Percentiles rank a stretch among this genome's conserved stretches.
Conservation (phyloP, 768 basidiomycete genomes). For the Suillus paluster region DNA sequence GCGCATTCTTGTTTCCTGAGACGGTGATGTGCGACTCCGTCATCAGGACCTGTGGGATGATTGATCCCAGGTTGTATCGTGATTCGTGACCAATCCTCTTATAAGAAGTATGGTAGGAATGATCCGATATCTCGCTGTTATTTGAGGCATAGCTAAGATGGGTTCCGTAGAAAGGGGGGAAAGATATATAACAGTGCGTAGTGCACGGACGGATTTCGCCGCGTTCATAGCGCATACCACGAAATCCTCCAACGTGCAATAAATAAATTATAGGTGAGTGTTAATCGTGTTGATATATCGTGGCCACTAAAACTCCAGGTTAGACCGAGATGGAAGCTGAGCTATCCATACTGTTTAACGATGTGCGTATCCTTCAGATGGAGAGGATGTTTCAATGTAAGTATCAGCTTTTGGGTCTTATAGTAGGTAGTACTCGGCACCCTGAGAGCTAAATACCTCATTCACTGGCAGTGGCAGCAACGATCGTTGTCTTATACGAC, state of each 20-base stretch:
- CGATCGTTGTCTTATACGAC: conserved; percentile 10
- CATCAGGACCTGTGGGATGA: too few species aligned
- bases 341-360: conserved; percentile 1
- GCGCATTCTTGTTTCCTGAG: background rate
- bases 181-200: conserved; percentile 2
- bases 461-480: conserved; percentile 14
- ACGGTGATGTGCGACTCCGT: background rate
- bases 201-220: background rate
- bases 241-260: background rate
- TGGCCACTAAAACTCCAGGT: background rate
- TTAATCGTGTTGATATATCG: background rate
- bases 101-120: background rate
- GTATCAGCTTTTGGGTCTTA: background rate
- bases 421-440: background rate
- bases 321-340: conserved; percentile 11
- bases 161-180: background rate
- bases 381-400: conserved; percentile 12
- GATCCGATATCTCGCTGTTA: too few species aligned
- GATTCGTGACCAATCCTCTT: background rate
- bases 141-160: background rate
- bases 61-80: background rate
- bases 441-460: background rate
- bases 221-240: background rate
- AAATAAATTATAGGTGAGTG: background rate
- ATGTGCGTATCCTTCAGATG: conserved; percentile 12